Base-by-base conservation (phyloP, 129 eudicot genomes). In the Heracleum sosnowskyi region DNA sequence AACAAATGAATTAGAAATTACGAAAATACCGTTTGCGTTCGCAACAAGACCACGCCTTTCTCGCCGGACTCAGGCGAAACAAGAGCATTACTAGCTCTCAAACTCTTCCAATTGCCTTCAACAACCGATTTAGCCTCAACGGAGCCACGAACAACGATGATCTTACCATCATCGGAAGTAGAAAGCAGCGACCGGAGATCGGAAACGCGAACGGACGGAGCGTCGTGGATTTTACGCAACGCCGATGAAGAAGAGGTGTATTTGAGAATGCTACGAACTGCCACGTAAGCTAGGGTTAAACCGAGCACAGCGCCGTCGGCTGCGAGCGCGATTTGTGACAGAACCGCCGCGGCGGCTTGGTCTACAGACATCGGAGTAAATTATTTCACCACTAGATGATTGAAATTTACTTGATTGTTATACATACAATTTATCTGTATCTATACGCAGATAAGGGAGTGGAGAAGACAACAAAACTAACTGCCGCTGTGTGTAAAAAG, bases 221-320 rank as follows among this genome's bases (percentile, higher is more conserved):
- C 93, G 44, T 83, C 75, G 20, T 79, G 80, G 18, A 94, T 86
- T 80, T 90, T 88, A 37, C 88, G 84, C 74, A 91, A 86, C 47
- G 98, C 92, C 63, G 92, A 90, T 2, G 98, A 86, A 24, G 87
- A 78, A 79, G 89, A 79, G 18, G 73, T 74, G 78, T 75, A 85
- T 68, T 91, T 91, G 39, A 89, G 44, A 60, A 91, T 46, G 85
- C 88, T 88, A 1, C 97, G 92, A 40, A 91, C 81, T 34, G 98
- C 93, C 18, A 87, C 87, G 85, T 86, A 94, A 12, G 98, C 93
- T 51, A 91, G 81, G 82, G 89, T 87, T 76, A 94, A 7, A 70
- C 98, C 98, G 47, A 89, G 84, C 9, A 94, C 85, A 6, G 96
- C 98, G 16, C 98, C 98, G 84, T 94, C 98, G 69, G 92, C 97